Evolutionary conservation across 129 eudicot species (phyloP).

Genomic region (Artemisia tridentata): DNA sequence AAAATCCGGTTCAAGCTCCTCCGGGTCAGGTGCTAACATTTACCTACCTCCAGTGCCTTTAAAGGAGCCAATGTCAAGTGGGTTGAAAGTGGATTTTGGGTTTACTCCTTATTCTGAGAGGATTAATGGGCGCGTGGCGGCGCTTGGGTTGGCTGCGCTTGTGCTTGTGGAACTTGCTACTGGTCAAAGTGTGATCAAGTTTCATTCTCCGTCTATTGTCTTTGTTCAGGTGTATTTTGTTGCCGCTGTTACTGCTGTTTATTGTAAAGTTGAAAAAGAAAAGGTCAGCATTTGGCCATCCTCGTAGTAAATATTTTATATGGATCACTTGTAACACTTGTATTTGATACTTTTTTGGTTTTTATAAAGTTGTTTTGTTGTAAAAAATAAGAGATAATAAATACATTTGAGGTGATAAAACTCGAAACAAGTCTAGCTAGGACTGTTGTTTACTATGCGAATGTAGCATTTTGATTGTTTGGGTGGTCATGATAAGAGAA

Average conservation of each 20-base stretch:
- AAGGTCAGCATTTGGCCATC: conserved; percentile 84
- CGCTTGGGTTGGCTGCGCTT: conserved; percentile 72
- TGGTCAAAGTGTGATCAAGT: conserved; percentile 68
- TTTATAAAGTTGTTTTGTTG: too few species aligned
- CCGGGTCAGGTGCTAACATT: conserved; percentile 39
- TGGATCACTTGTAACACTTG: too few species aligned
- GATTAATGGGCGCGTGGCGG: conserved; percentile 74
- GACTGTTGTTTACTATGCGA: too few species aligned
- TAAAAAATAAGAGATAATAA: too few species aligned
- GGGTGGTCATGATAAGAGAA: too few species aligned
- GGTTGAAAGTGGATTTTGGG: conserved; percentile 90
- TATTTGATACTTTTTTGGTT: too few species aligned
- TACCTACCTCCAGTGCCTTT: conserved; percentile 79
- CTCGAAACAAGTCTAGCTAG: too few species aligned
- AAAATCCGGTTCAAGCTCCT: conserved; percentile 28
- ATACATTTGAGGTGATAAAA: too few species aligned
- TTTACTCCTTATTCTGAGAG: conserved; percentile 86
- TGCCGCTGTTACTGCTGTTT: conserved; percentile 77
- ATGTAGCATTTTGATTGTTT: too few species aligned
- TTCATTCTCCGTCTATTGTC: conserved; percentile 71
- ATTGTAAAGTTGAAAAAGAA: conserved; percentile 74
- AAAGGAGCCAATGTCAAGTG: conserved; percentile 74
- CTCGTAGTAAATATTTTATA: not conserved
- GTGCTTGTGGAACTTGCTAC: conserved; percentile 86
- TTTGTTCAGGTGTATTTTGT: conserved; percentile 80